Evolutionary conservation across 768 basidiomycete genomes (phyloP).

Genomic region (Leccinum aurantiacum): DNA sequence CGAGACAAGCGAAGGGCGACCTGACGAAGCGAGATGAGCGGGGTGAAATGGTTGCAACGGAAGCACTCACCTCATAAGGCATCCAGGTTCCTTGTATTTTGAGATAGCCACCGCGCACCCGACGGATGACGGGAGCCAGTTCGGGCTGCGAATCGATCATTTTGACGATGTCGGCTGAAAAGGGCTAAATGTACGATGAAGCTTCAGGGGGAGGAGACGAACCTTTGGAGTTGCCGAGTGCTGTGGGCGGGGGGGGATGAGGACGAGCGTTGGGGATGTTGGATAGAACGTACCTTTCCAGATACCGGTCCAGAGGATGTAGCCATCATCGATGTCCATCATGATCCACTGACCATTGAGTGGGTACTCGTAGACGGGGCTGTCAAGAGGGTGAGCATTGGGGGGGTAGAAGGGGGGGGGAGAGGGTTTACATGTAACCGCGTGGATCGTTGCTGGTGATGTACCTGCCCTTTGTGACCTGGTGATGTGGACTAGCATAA

Average conservation of each 20-base stretch:
- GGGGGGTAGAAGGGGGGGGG: background rate
- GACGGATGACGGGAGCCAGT: slow-evolving; percentile 75
- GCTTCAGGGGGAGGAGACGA: slow-evolving; percentile 15
- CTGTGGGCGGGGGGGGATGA: slow-evolving; percentile 37
- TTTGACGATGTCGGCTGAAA: slow-evolving; percentile 83
- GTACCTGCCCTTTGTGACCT: slow-evolving; percentile 83
- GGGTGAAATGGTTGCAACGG: slow-evolving; percentile 3
- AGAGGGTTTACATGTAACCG: slow-evolving; percentile 73
- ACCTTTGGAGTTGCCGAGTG: slow-evolving; percentile 90
- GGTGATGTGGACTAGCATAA: slow-evolving; percentile 72
- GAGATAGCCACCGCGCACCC: slow-evolving; percentile 84
- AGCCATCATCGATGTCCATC: slow-evolving; percentile 94
- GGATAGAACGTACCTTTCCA: slow-evolving; percentile 71
- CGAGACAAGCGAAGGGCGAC: slow-evolving; percentile 78
- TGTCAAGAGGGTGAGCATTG: slow-evolving; percentile 19
- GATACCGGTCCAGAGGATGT: slow-evolving; percentile 90
- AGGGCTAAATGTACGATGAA: slow-evolving; percentile 18
- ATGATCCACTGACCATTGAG: slow-evolving; percentile 91
- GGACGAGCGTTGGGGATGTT: background rate
- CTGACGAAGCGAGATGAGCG: slow-evolving; percentile 40
- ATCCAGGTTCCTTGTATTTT: slow-evolving; percentile 96
- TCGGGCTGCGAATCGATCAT: slow-evolving; percentile 93
- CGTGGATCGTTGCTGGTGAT: slow-evolving; percentile 88
- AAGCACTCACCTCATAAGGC: slow-evolving; percentile 72
- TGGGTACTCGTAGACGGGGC: slow-evolving; percentile 88